These are phyloP conservation scores for Candida sp. DNA, from an alignment of 1,139 yeast species.

Conservation along the genomic window DNA sequence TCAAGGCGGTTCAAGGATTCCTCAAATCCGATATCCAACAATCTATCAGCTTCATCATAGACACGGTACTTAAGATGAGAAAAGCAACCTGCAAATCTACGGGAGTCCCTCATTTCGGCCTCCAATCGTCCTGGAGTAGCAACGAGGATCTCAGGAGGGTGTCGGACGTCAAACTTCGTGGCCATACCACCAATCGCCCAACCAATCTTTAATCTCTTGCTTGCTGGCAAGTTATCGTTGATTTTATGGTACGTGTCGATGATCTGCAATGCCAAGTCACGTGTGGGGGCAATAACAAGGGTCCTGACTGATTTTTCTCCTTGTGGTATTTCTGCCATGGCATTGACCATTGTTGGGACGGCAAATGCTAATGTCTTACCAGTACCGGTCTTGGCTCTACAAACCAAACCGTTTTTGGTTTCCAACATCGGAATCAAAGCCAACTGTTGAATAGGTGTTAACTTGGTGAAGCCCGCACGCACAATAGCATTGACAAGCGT, in stretches of 20 bases:
- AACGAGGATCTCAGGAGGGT: conserved; percentile 59
- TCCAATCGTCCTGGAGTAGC: conserved; percentile 92
- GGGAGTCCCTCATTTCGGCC: conserved; percentile 55
- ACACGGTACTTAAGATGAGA: conserved; percentile 63
- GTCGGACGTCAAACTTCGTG: conserved; percentile 21
- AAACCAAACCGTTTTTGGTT: conserved; percentile 68
- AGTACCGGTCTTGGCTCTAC: conserved; percentile 94
- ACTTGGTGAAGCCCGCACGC: conserved; percentile 45
- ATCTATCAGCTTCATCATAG: conserved; percentile 89
- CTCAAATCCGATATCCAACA: conserved; percentile 71
- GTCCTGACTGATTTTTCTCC: too few species aligned
- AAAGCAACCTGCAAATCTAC: conserved; percentile 50
- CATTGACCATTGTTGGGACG: conserved; percentile 69
- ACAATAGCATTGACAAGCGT: conserved; percentile 33
- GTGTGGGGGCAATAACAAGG: conserved; percentile 85
- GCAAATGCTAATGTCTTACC: conserved; percentile 94
- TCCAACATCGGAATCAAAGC: conserved; percentile 70
- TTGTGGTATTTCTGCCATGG: conserved; percentile 10
- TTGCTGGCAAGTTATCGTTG: conserved; percentile 19
- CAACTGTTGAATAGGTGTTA: conserved; percentile 83
- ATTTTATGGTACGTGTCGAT: conserved; percentile 65
- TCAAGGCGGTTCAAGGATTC: conserved; percentile 50
- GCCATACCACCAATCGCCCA: conserved; percentile 46
- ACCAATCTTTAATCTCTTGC: conserved; percentile 22
- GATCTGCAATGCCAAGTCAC: conserved; percentile 91